Evolutionary conservation across 2,329 filamentous ascomycete species (phyloP).

Genomic region (Metarhizium guizhouense): DNA sequence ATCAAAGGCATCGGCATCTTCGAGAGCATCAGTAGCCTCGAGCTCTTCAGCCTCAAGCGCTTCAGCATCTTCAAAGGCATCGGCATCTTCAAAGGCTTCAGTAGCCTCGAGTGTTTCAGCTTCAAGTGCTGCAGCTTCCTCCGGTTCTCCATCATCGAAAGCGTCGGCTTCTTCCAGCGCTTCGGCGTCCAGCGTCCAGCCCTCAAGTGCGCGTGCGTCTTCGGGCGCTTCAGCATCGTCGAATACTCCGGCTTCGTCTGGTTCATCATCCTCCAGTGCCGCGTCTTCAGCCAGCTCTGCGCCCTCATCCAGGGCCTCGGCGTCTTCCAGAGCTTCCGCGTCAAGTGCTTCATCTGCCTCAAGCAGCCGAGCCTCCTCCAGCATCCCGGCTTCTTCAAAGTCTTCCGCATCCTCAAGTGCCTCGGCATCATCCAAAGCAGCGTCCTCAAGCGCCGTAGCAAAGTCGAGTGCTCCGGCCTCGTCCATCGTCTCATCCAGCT

Average conservation of each 20-base stretch:
- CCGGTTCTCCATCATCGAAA: not conserved
- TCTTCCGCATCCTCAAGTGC: not conserved
- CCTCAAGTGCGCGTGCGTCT: not conserved
- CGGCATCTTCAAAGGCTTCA: too few species aligned
- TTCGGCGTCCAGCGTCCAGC: not conserved
- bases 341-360: not conserved
- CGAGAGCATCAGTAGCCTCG: too few species aligned
- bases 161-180: not conserved
- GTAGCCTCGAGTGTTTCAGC: not conserved
- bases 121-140: not conserved
- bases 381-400: not conserved
- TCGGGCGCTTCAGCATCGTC: not conserved
- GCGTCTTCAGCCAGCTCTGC: not conserved
- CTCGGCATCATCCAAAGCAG: too few species aligned
- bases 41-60: not conserved
- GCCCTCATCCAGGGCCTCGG: not conserved
- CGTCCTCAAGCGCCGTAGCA: too few species aligned
- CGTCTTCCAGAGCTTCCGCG: not conserved
- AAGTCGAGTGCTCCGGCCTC: too few species aligned
- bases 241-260: not conserved
- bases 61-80: too few species aligned
- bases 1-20: too few species aligned
- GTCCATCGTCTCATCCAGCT: too few species aligned
- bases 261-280: not conserved
- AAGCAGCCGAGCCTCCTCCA: not conserved